Evolutionary conservation across 352 stramenopile genomes (phyloP).

Genomic region (Blastocystis sp.): DNA sequence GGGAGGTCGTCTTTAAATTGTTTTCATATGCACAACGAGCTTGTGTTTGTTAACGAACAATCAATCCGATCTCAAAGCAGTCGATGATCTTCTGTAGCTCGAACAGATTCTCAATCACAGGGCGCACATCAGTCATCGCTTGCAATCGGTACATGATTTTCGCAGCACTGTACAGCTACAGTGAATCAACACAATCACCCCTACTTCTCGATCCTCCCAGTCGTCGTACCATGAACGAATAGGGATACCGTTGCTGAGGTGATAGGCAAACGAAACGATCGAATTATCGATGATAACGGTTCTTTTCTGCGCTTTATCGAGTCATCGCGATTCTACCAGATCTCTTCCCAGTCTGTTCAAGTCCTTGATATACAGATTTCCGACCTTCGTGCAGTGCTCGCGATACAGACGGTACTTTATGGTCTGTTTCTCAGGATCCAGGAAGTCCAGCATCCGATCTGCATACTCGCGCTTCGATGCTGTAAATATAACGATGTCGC

Average conservation of each 20-base stretch:
- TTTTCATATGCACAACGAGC: background rate
- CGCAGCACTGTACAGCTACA: slow-evolving; percentile 24
- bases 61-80: slow-evolving; percentile 66
- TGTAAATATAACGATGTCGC: slow-evolving; percentile 34
- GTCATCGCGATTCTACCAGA: background rate
- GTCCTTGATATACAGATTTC: slow-evolving; percentile 28
- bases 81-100: background rate
- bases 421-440: background rate
- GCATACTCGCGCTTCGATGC: slow-evolving; percentile 18
- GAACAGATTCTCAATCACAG: background rate
- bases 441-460: background rate
- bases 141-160: background rate
- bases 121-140: background rate
- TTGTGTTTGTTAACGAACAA: background rate
- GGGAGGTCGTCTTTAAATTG: background rate
- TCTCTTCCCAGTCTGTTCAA: background rate
- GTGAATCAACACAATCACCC: background rate
- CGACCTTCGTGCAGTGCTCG: background rate
- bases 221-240: slow-evolving; percentile 38
- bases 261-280: slow-evolving; percentile 27
- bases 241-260: background rate
- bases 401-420: background rate
- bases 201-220: slow-evolving; percentile 7
- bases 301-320: background rate
- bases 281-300: slow-evolving; percentile 44